Base-by-base conservation (phyloP, 805 yeast species). In the Pichia nakasei region DNA sequence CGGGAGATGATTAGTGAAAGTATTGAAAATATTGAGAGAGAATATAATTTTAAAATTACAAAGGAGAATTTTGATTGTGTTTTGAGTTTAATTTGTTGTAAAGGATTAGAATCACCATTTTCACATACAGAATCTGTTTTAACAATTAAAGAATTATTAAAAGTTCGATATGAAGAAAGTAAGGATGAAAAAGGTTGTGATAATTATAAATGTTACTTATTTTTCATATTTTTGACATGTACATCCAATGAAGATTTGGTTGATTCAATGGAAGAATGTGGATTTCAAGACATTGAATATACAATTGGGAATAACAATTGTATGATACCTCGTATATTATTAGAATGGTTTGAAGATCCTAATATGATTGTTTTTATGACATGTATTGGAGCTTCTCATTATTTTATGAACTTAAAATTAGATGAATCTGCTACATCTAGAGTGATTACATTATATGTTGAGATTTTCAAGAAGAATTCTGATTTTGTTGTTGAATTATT, bases 101-200 rank as follows among this genome's bases (percentile, higher is more conserved):
- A 73, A 53, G 91, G 89, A 0, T 58, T 82, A 35, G 71, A 74
- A 32, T 60, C 76, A 9, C 77, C 86, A 8, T 78, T 74, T 44
- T 67, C 80, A 19, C 73, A 72, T 45, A 70, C 68, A 9, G 62
- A 69, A 3, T 72, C 85, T 0, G 54, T 75, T 29, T 63, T 61
- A 1, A 65, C 75, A 21, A 53, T 81, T 51, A 66, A 64, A 39
- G 54, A 60, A 0, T 57, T 76, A 21, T 70, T 76, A 54, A 61
- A 63, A 20, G 60, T 68, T 18, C 63, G 80, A 48, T 69, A 65
- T 45, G 53, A 52, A 26, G 72, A 69, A 37, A 66, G 46, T 12
- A 38, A 35, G 15, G 33, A 20, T 1, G 37, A 35, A 9, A 33
- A 24, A 20, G 21, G 37, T 17, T 12, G 20, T 15, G 37, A 29